Percentiles rank a stretch among this genome's conserved stretches.
These are phyloP conservation scores for Candida orba DNA, from an alignment of 805 yeast species.

Conservation along the genomic window DNA sequence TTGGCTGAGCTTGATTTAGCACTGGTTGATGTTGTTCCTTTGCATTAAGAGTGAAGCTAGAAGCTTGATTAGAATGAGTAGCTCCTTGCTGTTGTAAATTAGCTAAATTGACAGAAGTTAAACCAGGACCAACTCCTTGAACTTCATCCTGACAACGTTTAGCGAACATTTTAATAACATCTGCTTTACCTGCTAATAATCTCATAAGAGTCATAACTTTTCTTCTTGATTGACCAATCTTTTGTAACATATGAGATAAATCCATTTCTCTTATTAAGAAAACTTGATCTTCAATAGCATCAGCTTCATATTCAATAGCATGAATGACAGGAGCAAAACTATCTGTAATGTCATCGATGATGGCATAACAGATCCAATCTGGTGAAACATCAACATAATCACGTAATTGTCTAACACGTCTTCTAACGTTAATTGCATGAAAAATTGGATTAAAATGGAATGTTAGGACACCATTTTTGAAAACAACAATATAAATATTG, in stretches of 20 bases:
- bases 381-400: constrained; percentile 73
- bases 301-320: constrained; percentile 72
- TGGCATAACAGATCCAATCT: constrained; percentile 78
- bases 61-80: background rate
- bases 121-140: constrained; percentile 31
- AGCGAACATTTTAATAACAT: constrained; percentile 92
- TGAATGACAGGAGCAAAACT: constrained; percentile 78
- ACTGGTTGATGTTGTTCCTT: background rate
- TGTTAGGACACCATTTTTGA: constrained; percentile 83
- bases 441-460: constrained; percentile 94
- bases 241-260: constrained; percentile 66
- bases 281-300: constrained; percentile 74
- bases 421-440: constrained; percentile 82
- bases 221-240: constrained; percentile 84
- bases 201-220: constrained; percentile 91
- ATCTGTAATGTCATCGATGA: constrained; percentile 80
- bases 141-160: constrained; percentile 80
- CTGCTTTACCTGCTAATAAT: constrained; percentile 87
- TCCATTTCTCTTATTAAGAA: constrained; percentile 72
- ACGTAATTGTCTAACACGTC: constrained; percentile 73
- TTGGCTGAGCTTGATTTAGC: constrained; percentile 45
- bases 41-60: background rate
- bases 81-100: background rate
- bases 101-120: constrained; percentile 27
- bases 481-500: constrained; percentile 78